Conservation (phyloP, 2,329 filamentous ascomycete species). For the Sclerotinia borealis region DNA sequence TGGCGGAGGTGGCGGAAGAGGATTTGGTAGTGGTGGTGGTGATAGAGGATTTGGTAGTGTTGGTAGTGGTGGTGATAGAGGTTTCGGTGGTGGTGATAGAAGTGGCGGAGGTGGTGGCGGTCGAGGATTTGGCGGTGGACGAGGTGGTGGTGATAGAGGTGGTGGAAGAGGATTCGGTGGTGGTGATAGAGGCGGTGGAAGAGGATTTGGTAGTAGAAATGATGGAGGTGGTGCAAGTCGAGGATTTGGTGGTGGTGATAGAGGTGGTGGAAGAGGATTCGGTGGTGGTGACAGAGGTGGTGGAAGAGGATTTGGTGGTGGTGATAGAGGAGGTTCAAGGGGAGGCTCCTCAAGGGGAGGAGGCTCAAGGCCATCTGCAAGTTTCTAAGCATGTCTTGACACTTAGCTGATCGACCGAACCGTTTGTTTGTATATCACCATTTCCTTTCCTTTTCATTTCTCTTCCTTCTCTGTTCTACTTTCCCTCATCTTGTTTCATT, state of each 20-base stretch:
- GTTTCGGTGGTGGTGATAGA: constrained; percentile 5
- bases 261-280: no score
- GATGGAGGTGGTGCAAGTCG: no score
- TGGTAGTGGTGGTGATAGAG: constrained; percentile 2
- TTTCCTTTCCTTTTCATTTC: neutral
- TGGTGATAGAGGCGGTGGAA: constrained; percentile 8
- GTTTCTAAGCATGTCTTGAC: neutral
- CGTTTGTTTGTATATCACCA: constrained; percentile 5
- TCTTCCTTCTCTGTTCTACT: neutral
- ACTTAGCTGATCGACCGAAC: neutral
- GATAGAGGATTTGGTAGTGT: constrained; percentile 10
- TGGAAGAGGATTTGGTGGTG: no score
- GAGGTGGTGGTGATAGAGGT: constrained; percentile 9
- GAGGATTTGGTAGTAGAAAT: neutral
- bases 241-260: no score
- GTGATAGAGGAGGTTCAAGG: no score
- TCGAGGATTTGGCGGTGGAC: constrained; percentile 10
- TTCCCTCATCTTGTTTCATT: neutral
- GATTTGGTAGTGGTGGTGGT: neutral
- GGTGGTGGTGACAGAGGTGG: no score
- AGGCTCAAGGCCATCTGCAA: no score
- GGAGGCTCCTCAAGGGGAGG: no score
- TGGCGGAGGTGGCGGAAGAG: constrained; percentile 12
- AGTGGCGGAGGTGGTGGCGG: neutral
- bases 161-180: constrained; percentile 6